Conservation (phyloP, 2,329 filamentous ascomycete genomes). For the Alternaria sp. region DNA sequence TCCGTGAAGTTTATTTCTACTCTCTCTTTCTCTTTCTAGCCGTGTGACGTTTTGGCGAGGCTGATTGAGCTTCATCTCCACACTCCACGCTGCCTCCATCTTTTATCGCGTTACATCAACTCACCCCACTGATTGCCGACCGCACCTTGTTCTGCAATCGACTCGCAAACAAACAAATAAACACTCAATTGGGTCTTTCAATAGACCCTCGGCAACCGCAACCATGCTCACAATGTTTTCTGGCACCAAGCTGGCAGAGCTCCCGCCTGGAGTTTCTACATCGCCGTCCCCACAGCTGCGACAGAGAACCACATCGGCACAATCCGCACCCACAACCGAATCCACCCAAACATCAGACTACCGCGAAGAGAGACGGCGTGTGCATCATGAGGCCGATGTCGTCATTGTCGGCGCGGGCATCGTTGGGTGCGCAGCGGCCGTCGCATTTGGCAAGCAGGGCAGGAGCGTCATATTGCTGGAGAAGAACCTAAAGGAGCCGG, state of each 20-base stretch:
- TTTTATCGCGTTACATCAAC: background rate
- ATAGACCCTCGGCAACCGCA: conserved; percentile 22
- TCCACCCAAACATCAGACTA: conserved; percentile 31
- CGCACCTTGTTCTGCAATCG: background rate
- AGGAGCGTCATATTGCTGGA: conserved; percentile 91
- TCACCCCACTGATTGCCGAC: background rate
- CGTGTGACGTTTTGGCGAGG: conserved; percentile 15
- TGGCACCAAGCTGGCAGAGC: conserved; percentile 34
- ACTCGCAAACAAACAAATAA: conserved; percentile 1
- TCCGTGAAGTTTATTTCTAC: conserved; percentile 6
- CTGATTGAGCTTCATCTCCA: conserved; percentile 3
- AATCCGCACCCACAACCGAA: conserved; percentile 23
- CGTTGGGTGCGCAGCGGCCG: conserved; percentile 85
- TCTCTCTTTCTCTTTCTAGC: conserved; percentile 13
- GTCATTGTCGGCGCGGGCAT: conserved; percentile 93
- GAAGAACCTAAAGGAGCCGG: conserved; percentile 86
- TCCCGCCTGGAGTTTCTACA: conserved; percentile 33
- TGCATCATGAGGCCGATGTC: conserved; percentile 75
- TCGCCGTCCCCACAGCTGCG: conserved; percentile 23
- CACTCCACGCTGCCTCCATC: conserved; percentile 1
- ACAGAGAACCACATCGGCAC: conserved; percentile 27
- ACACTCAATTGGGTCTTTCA: conserved; percentile 19
- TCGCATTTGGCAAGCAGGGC: conserved; percentile 85
- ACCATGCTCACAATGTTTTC: conserved; percentile 41
- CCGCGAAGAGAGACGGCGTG: conserved; percentile 58